phyloP scores from a whole-genome alignment of 805 yeast species.

The Candida multigemmis region DNA sequence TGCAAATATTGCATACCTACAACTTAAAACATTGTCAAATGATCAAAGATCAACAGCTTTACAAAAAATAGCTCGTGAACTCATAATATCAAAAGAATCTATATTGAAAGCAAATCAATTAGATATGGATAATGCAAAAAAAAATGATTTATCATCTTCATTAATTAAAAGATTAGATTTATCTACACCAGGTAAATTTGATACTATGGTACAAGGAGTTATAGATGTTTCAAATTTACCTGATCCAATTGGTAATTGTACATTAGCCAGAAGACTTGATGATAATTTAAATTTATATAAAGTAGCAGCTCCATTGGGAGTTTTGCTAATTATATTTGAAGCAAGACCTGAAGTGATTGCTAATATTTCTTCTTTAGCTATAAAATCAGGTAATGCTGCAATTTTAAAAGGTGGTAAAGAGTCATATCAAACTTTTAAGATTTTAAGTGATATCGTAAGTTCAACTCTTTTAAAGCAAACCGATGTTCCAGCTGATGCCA shows the following conservation, averaged over 20 bases:
- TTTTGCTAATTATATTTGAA: constrained; percentile 84
- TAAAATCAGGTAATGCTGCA: constrained; percentile 95
- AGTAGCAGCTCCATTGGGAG: constrained; percentile 93
- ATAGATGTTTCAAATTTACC: constrained; percentile 81
- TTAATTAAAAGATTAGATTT: constrained; percentile 80
- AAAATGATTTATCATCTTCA: constrained; percentile 56
- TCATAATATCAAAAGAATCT: constrained; percentile 46
- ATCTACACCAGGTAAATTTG: constrained; percentile 75
- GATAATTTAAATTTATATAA: constrained; percentile 80
- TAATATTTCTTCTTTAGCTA: constrained; percentile 89
- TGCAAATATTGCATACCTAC: constrained; percentile 79
- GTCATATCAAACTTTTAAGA: constrained; percentile 73
- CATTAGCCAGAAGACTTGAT: constrained; percentile 77
- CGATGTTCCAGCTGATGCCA: constrained; percentile 68
- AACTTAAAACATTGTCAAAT: constrained; percentile 68
- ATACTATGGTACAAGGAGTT: constrained; percentile 90
- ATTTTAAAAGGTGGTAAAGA: constrained; percentile 97
- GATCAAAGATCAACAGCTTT: constrained; percentile 69
- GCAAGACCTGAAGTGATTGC: constrained; percentile 98
- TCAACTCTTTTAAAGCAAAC: constrained; percentile 49
- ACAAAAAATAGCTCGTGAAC: constrained; percentile 60
- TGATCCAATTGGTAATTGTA: constrained; percentile 89
- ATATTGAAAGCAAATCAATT: constrained; percentile 65
- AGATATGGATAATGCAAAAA: constrained; percentile 66
- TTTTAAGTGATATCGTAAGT: constrained; percentile 67